Evolutionary conservation across 768 basidiomycete species (phyloP), one percentile per base, ranked within the genome.

Genomic region (Candolleomyces efflorescens): DNA sequence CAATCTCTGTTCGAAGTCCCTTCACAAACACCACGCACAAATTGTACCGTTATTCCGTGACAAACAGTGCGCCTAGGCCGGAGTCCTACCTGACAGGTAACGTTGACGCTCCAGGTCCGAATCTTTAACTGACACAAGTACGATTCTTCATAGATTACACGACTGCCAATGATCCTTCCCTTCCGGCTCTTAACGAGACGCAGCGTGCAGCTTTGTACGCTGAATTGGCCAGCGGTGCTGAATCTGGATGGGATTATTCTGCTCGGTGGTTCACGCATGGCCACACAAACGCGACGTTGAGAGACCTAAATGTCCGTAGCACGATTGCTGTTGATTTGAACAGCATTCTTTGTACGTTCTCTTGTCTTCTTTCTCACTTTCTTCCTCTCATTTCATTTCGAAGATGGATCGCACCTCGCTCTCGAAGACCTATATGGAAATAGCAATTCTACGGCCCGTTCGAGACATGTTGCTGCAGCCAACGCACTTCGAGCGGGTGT

Each of bases 221-320:
- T 5, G 91, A 97, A 67, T 81, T 98, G 20, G 95, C 95, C 0
- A 83, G 81, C 54, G 94, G 92, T 37, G 95, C 93, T 0, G 95
- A 98, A 74, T 83, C 82, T 11, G 75, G 78, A 24, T 83, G 82
- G 82, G 81, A 83, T 63, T 82, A 79, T 56, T 81, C 80, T 36
- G 71, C 78, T 27, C 73, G 84, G 7, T 86, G 81, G 76, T 77
- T 80, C 59, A 63, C 62, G 48, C 43, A 64, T 10, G 62, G 69
- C 1, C 66, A 68, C 5, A 71, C 75, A 45, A 73, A 72, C 5
- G 81, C 75, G 38, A 79, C 82, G 2, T 74, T 96, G 44, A 79
- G 88, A 15, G 81, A 83, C 13, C 71, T 95, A 59, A 89, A 93
- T 63, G 79, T 93, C 44, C 79, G 80, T 63, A 83, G 80, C 51